Percentiles rank a stretch among this genome's conserved stretches.
These are phyloP conservation scores for Epichloe scottii DNA, from an alignment of 2,329 filamentous ascomycete genomes.

Conservation along the genomic window DNA sequence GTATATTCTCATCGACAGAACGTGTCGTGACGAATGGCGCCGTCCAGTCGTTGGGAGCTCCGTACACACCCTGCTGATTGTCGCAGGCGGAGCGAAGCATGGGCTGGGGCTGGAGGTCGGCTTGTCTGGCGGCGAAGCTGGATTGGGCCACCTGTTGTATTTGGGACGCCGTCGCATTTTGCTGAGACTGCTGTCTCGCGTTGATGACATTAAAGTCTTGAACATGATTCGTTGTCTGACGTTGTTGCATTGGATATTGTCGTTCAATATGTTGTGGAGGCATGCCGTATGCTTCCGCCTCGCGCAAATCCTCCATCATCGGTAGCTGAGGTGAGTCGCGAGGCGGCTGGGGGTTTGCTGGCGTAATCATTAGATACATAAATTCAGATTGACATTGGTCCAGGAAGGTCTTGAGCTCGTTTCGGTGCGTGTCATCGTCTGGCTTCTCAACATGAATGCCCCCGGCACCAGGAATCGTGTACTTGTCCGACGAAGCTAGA, in stretches of 20 bases:
- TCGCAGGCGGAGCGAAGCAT: constrained; percentile 43
- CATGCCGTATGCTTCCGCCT: constrained; percentile 38
- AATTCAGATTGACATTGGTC: constrained; percentile 55
- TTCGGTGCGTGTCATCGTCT: constrained; percentile 38
- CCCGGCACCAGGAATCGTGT: constrained; percentile 30
- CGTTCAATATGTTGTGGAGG: constrained; percentile 31
- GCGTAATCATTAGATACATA: constrained; percentile 55
- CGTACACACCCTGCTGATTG: constrained; percentile 29
- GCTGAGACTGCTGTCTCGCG: constrained; percentile 38
- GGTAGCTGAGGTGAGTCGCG: constrained; percentile 48
- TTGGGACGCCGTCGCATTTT: constrained; percentile 52
- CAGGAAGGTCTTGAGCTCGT: constrained; percentile 46
- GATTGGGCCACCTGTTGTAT: constrained; percentile 26
- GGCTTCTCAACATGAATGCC: constrained; percentile 33
- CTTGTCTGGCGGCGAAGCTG: constrained; percentile 20
- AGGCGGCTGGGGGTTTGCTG: constrained; percentile 52
- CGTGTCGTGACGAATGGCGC: constrained; percentile 21
- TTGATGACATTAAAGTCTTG: constrained; percentile 39
- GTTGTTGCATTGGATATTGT: constrained; percentile 24
- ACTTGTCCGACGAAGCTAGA: constrained; percentile 31
- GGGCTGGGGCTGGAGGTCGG: constrained; percentile 32
- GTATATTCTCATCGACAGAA: constrained; percentile 20
- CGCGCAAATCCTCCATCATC: constrained; percentile 45
- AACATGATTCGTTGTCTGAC: constrained; percentile 41
- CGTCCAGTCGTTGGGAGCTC: constrained; percentile 23